A percentile compares a stretch with the other conserved stretches of the same genome.
Conservation (phyloP, 352 stramenopile genomes). For the Discostella stelligera region DNA sequence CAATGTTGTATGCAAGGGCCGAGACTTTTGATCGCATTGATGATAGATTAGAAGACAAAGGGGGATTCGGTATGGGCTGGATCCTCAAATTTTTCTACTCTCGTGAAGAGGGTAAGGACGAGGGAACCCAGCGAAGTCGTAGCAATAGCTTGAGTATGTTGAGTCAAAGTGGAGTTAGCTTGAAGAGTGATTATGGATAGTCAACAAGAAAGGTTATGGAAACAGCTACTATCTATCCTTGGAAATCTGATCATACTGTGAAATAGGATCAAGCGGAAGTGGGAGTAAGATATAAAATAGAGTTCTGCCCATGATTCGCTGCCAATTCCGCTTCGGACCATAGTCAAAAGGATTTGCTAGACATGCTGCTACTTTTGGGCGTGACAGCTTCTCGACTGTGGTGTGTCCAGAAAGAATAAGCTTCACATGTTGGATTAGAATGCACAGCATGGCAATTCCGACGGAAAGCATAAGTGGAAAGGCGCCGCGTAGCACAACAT, state of each 20-base stretch:
- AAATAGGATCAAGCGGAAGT: slow-evolving; percentile 20
- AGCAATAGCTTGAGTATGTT: slow-evolving; percentile 53
- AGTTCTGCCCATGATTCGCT: slow-evolving; percentile 53
- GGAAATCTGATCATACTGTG: neutral
- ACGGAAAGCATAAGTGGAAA: slow-evolving; percentile 71
- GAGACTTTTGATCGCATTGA: slow-evolving; percentile 74
- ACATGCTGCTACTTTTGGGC: slow-evolving; percentile 2
- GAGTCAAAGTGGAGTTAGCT: slow-evolving; percentile 43
- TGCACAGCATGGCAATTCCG: slow-evolving; percentile 47
- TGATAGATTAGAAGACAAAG: slow-evolving; percentile 52
- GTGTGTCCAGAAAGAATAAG: slow-evolving; percentile 55
- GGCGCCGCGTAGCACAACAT: slow-evolving; percentile 54
- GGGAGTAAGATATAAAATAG: slow-evolving; percentile 46
- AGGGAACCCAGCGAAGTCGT: slow-evolving; percentile 32
- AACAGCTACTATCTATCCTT: slow-evolving; percentile 17
- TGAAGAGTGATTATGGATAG: slow-evolving; percentile 29
- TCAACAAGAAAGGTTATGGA: neutral
- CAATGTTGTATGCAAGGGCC: slow-evolving; percentile 66
- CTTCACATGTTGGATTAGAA: slow-evolving; percentile 62
- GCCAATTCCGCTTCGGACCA: slow-evolving; percentile 54
- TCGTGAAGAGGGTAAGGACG: slow-evolving; percentile 37
- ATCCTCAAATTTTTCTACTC: slow-evolving; percentile 62
- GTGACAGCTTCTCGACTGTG: slow-evolving; percentile 65
- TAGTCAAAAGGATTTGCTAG: slow-evolving; percentile 64
- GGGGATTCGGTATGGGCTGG: slow-evolving; percentile 50